Evolutionary conservation across 148 eudicot species (phyloP).

Genomic region (Suaeda aralocaspica): DNA sequence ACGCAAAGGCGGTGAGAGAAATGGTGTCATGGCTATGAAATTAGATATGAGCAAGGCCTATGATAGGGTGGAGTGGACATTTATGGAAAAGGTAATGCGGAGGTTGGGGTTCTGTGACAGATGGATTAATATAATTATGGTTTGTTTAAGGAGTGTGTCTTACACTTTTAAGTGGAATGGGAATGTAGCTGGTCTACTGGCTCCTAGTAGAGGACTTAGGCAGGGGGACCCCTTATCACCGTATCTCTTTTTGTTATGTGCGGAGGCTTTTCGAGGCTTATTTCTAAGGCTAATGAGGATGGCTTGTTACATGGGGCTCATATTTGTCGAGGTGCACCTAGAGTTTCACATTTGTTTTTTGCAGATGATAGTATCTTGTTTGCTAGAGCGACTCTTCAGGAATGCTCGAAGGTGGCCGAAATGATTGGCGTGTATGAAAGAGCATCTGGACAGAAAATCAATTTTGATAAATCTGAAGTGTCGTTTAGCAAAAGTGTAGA

Average conservation of each 20-base stretch:
- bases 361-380: background rate
- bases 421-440: background rate
- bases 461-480: background rate
- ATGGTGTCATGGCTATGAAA: too few relatives aligned
- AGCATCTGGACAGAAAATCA: background rate
- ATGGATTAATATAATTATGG: background rate
- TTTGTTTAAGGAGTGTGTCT: background rate
- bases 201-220: background rate
- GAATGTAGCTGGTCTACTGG: background rate
- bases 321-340: background rate
- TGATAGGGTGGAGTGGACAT: too few relatives aligned
- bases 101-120: background rate
- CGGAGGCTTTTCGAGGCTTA: background rate
- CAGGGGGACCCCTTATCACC: background rate
- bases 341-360: background rate
- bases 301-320: background rate
- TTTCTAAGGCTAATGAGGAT: background rate
- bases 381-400: background rate
- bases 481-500: background rate
- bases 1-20: background rate
- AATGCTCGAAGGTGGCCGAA: background rate
- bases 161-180: background rate
- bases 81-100: too few relatives aligned
- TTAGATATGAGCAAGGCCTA: too few relatives aligned
- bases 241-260: background rate